Evolutionary conservation across 306 rosid species (phyloP).

Genomic region (Cucurbita argyrosperma): DNA sequence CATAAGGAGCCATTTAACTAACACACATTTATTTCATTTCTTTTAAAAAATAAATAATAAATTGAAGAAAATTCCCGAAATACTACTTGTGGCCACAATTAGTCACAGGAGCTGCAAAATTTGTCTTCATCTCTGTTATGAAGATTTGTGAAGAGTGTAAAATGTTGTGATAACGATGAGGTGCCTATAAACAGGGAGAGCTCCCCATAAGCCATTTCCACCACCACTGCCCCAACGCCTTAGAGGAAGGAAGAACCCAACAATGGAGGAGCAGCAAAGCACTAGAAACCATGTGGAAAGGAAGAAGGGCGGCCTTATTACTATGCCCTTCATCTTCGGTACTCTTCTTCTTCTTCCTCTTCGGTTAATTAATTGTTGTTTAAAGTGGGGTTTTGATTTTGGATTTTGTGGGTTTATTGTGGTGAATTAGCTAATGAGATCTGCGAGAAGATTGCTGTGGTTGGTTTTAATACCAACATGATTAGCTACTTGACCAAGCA

Average conservation of each 20-base stretch:
- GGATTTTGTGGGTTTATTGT: too few relatives aligned
- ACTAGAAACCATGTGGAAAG: slow-evolving; percentile 2
- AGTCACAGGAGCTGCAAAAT: not conserved
- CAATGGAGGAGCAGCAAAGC: slow-evolving; percentile 26
- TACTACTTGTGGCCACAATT: not conserved
- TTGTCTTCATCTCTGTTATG: not conserved
- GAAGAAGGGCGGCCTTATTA: slow-evolving; percentile 59
- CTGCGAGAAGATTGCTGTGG: slow-evolving; percentile 88
- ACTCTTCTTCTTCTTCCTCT: not conserved
- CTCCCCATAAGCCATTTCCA: not conserved
- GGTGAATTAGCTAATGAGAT: slow-evolving; percentile 48
- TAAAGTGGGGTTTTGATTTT: too few relatives aligned
- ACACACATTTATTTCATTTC: too few relatives aligned
- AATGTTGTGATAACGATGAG: not conserved
- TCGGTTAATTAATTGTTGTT: not conserved
- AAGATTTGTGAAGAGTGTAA: not conserved
- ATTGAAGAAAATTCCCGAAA: too few relatives aligned
- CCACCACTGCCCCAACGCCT: not conserved
- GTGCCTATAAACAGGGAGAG: not conserved
- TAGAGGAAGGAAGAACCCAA: not conserved
- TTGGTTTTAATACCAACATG: slow-evolving; percentile 74
- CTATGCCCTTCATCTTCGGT: slow-evolving; percentile 98
- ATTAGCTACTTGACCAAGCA: slow-evolving; percentile 72
- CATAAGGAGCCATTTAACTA: too few relatives aligned
- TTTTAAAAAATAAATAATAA: too few relatives aligned